Evolutionary conservation across 2,329 filamentous ascomycete species (phyloP), one percentile per base, ranked within the genome.

Genomic region (Pseudohalonectria lignicola): DNA sequence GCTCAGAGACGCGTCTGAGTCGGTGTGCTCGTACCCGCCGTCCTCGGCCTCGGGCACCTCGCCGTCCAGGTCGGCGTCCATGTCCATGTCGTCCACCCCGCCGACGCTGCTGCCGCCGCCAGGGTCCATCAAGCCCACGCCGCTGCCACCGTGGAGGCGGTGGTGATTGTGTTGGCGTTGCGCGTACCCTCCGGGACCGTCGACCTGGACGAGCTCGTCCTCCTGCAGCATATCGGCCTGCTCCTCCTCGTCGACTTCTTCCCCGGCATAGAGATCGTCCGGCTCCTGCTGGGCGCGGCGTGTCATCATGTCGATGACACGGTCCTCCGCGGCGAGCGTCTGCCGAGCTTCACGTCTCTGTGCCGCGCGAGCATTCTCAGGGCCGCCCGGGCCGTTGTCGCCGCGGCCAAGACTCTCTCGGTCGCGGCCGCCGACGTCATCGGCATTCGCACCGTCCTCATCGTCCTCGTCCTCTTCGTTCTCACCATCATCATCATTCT

Each of bases 1-100:
- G 42, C 59, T 69, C 37, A 77, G 47, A 37, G 79, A 77, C 8
- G 68, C 79, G 46, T 86, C 82, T 2, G 80, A 82, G 57, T 86
- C 82, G 8, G 82, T 86, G 53, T 86, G 82, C 62, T 87, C 82
- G 61, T 86, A 86, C 47, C 74, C 73, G 19, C 61, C 67, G 50
- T 63, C 64, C 49, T 76, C 72, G 9, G 69, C 76, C 42, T 82
- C 78, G 16, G 80, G 79, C 26, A 86, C 73, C 42, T 82, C 79
- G 35, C 76, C 79, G 53, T 86, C 82, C 30, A 86, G 64, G 51
- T 86, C 71, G n/a, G 69, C 76, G 36, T 73, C 77, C 72, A 81
- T 79, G 50, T 69, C 69, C 61, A 74, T 63, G 16, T 47, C 47
- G 50, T 46, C 13, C 40, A 47, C 33, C 12, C 16, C 31, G 16